Percentiles rank a stretch among this genome's conserved stretches.
These are phyloP conservation scores for Aspergillus sp. DNA, from an alignment of 2,329 filamentous ascomycete genomes.

Conservation along the genomic window DNA sequence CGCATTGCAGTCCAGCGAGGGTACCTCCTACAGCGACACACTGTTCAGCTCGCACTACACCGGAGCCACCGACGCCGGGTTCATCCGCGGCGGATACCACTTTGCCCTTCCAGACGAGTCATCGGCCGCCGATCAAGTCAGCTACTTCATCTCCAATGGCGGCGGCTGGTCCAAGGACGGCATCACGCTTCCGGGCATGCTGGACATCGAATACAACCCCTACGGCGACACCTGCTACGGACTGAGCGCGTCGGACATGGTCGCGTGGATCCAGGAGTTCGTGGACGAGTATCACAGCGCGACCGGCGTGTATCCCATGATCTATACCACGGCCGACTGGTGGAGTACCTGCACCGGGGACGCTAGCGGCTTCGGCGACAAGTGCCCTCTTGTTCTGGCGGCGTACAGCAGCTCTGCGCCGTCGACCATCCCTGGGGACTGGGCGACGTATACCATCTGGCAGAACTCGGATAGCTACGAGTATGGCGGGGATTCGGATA, in stretches of 20 bases:
- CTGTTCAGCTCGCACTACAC: slow-evolving; percentile 50
- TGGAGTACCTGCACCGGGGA: slow-evolving; percentile 54
- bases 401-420: slow-evolving; percentile 39
- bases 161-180: slow-evolving; percentile 55
- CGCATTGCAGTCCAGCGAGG: slow-evolving; percentile 50
- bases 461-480: slow-evolving; percentile 18
- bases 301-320: slow-evolving; percentile 51
- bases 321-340: slow-evolving; percentile 55
- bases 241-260: slow-evolving; percentile 45
- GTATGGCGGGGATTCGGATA: slow-evolving; percentile 19
- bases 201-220: slow-evolving; percentile 51
- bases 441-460: slow-evolving; percentile 16
- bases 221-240: slow-evolving; percentile 45
- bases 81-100: slow-evolving; percentile 58
- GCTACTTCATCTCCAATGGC: slow-evolving; percentile 52
- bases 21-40: slow-evolving; percentile 46
- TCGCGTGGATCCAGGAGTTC: slow-evolving; percentile 56
- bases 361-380: slow-evolving; percentile 45
- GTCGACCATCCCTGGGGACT: slow-evolving; percentile 50
- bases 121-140: slow-evolving; percentile 48
- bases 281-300: slow-evolving; percentile 47
- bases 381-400: slow-evolving; percentile 50
- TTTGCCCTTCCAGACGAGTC: slow-evolving; percentile 49
- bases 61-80: slow-evolving; percentile 49
- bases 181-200: slow-evolving; percentile 56